Evolutionary conservation across 306 rosid genomes (phyloP).

Genomic region (Arachis stenosperma): DNA sequence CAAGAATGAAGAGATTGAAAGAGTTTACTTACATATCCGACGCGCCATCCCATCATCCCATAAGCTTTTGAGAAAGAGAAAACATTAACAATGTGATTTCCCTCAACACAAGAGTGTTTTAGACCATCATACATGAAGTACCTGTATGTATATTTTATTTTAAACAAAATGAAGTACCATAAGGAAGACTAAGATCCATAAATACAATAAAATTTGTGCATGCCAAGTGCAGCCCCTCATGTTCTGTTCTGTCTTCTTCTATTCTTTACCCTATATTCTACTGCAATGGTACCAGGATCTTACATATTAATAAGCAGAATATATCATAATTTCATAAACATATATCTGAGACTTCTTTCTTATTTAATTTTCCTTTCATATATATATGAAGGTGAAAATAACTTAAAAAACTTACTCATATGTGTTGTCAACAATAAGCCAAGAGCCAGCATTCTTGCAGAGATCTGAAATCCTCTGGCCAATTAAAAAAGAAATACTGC

Average conservation of each 20-base stretch:
- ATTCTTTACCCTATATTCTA: no score
- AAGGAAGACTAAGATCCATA: background rate
- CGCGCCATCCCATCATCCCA: constrained; percentile 99
- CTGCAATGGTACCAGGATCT: no score
- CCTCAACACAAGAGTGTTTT: constrained; percentile 86
- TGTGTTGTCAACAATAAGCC: constrained; percentile 94
- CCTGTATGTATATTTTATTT: constrained; percentile 50
- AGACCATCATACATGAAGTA: constrained; percentile 92
- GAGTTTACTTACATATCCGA: constrained; percentile 80
- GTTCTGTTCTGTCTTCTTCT: no score
- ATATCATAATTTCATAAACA: no score
- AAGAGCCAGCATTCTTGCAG: constrained; percentile 77
- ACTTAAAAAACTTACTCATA: constrained; percentile 66
- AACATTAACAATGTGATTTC: constrained; percentile 81
- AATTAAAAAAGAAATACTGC: constrained; percentile 37
- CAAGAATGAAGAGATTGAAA: background rate
- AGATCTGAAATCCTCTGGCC: constrained; percentile 82
- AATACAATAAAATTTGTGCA: constrained; percentile 1
- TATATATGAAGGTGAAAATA: constrained; percentile 1
- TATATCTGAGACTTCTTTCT: no score
- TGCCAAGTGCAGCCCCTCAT: no score
- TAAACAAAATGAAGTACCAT: background rate
- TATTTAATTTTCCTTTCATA: background rate
- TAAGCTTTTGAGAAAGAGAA: constrained; percentile 96
- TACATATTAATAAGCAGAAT: no score